These are phyloP conservation scores for Linnemannia schmuckeri DNA, from an alignment of 192 early-diverging fungal genomes.

Conservation along the genomic window DNA sequence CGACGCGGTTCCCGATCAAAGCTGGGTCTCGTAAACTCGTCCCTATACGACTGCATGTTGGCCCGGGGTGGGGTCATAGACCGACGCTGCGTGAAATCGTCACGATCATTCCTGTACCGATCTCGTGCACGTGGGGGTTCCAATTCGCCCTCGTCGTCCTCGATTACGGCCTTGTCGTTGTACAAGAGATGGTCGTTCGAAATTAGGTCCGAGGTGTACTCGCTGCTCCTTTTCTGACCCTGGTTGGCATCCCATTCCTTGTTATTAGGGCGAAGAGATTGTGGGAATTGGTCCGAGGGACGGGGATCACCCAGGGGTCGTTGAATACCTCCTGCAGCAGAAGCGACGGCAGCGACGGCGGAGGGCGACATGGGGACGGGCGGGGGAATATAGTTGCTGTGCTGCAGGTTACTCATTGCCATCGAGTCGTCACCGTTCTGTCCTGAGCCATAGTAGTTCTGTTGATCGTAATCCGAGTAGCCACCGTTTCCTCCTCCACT, in stretches of 20 bases:
- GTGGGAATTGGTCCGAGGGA: constrained; percentile 35
- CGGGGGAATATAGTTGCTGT: constrained; percentile 42
- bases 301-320: constrained; percentile 17
- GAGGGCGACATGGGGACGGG: constrained; percentile 41
- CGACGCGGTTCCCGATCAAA: constrained; percentile 41
- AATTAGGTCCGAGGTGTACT: constrained; percentile 29
- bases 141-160: constrained; percentile 33
- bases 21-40: constrained; percentile 38
- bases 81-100: constrained; percentile 34
- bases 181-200: constrained; percentile 29
- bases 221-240: constrained; percentile 3
- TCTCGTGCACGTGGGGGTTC: constrained; percentile 43
- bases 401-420: constrained; percentile 40
- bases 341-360: constrained; percentile 34
- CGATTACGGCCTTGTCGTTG: constrained; percentile 46
- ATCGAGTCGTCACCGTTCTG: constrained; percentile 39
- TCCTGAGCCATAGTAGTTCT: constrained; percentile 35
- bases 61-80: constrained; percentile 49
- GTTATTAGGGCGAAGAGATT: constrained; percentile 21
- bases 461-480: constrained; percentile 4
- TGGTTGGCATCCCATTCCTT: constrained; percentile 18
- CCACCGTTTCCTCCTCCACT: neutral
- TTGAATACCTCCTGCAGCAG: neutral
- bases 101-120: constrained; percentile 34
- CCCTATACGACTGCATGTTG: constrained; percentile 49